Evolutionary conservation across 2,329 filamentous ascomycete species (phyloP).

Genomic region (Botrytis galanthina): DNA sequence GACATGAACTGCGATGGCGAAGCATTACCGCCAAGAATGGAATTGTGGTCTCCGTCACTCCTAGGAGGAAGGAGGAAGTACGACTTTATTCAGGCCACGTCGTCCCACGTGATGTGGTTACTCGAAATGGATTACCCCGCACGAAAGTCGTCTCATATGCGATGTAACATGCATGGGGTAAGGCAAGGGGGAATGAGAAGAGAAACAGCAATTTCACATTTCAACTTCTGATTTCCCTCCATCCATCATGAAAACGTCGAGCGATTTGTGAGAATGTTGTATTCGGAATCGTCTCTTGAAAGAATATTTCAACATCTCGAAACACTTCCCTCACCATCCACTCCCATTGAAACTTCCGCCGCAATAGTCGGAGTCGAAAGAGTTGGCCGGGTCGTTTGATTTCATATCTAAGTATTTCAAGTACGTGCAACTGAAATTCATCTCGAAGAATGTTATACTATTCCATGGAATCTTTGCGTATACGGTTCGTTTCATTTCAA

Average conservation of each 20-base stretch:
- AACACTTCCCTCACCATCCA: background rate
- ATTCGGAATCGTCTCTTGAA: background rate
- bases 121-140: conserved; percentile 17
- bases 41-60: background rate
- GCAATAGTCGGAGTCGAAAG: background rate
- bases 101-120: conserved; percentile 10
- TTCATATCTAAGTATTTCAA: background rate
- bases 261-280: background rate
- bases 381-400: background rate
- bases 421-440: background rate
- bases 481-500: background rate
- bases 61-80: background rate
- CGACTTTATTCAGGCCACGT: background rate
- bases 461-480: background rate
- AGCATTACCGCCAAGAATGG: background rate
- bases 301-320: background rate
- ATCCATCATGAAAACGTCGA: background rate
- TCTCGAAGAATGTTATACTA: background rate
- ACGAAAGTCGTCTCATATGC: conserved; percentile 14
- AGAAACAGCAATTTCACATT: background rate
- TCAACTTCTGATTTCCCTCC: background rate
- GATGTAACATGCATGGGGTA: background rate
- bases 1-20: background rate
- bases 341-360: background rate
- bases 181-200: background rate